These are phyloP conservation scores for Puccinia coronata DNA, from an alignment of 1,284 basidiomycete species.

Conservation along the genomic window DNA sequence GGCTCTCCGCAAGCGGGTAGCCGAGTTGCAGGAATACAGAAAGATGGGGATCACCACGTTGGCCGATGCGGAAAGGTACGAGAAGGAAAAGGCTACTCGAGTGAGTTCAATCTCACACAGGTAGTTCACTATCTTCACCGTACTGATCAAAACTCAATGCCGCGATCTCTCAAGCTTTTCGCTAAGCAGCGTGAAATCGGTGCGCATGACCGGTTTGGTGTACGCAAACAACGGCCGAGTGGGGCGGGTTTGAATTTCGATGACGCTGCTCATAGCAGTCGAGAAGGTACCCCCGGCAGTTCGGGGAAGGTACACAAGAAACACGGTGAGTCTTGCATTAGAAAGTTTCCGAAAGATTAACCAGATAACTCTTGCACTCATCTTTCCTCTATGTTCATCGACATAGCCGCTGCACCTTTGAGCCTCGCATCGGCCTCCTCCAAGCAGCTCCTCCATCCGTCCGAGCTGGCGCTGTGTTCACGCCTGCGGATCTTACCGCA, in stretches of 20 bases:
- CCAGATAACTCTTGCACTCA: not conserved
- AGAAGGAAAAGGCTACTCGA: slow-evolving; percentile 71
- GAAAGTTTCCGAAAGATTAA: not conserved
- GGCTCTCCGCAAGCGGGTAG: slow-evolving; percentile 77
- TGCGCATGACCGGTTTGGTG: slow-evolving; percentile 55
- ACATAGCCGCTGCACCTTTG: slow-evolving; percentile 49
- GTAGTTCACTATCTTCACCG: slow-evolving; percentile 50
- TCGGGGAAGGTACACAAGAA: slow-evolving; percentile 48
- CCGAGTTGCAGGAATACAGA: slow-evolving; percentile 84
- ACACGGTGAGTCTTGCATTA: slow-evolving; percentile 16
- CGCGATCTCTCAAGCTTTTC: slow-evolving; percentile 14
- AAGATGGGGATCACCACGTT: slow-evolving; percentile 76
- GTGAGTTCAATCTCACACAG: slow-evolving; percentile 63
- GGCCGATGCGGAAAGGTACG: slow-evolving; percentile 85
- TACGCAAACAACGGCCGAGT: slow-evolving; percentile 54
- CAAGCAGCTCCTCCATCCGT: slow-evolving; percentile 78
- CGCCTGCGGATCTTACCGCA: slow-evolving; percentile 83
- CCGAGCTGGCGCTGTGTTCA: slow-evolving; percentile 85
- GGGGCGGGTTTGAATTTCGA: slow-evolving; percentile 29
- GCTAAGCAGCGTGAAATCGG: slow-evolving; percentile 27
- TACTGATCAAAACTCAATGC: slow-evolving; percentile 54
- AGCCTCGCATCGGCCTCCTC: slow-evolving; percentile 54
- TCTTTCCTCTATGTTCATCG: not conserved
- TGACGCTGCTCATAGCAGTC: slow-evolving; percentile 2
- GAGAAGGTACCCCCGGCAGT: slow-evolving; percentile 42